Evolutionary conservation across 2,329 filamentous ascomycete species (phyloP), one percentile per base, ranked within the genome.

Genomic region (Microdochium trichocladiopsis): DNA sequence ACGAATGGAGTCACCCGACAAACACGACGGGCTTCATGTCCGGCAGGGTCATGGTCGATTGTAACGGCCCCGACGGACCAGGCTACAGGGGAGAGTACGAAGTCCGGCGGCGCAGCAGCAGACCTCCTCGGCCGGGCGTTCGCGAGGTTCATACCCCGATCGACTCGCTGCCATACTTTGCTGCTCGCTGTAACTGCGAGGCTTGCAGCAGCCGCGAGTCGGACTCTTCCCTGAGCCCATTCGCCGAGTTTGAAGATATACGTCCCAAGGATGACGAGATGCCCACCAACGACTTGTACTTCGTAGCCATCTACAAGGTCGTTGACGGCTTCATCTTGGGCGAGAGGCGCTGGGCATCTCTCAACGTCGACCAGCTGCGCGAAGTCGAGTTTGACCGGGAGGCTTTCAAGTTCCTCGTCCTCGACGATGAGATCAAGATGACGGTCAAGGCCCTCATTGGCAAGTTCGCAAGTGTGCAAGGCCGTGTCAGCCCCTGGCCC

Each of bases 301-400:
- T 70, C 55, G 68, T 73, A 3, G 66, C 77, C 50, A 72, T 76
- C 49, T 72, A 74, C 52, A 75, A 74, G 58, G 76, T 76, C 53
- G 69, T 73, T 48, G 68, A 63, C 47, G 63, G 57, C 11, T 62
- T 69, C 23, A 70, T 72, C 37, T 66, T 63, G 16, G 60, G 41
- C n/a, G 41, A 45, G 41, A 21, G 41, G 41, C 41, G 41, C 41
- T 45, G 41, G 41, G 41, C 12, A 9, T 77, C 5, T 64, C 71
- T 74, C 43, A 71, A 65, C 37, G 57, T 74, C 24, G 71, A 75
- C 37, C 69, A 76, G 49, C 66, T 76, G 53, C 58, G 64, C 41
- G 67, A 69, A 3, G 62, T 76, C 47, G 49, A 60, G 4, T 76
- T 74, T 73, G 76, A 77, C 56, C 66, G 70, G 52, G 59, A 68